phyloP scores from a whole-genome alignment of 1,139 yeast species.

The Diutina rugosa region DNA sequence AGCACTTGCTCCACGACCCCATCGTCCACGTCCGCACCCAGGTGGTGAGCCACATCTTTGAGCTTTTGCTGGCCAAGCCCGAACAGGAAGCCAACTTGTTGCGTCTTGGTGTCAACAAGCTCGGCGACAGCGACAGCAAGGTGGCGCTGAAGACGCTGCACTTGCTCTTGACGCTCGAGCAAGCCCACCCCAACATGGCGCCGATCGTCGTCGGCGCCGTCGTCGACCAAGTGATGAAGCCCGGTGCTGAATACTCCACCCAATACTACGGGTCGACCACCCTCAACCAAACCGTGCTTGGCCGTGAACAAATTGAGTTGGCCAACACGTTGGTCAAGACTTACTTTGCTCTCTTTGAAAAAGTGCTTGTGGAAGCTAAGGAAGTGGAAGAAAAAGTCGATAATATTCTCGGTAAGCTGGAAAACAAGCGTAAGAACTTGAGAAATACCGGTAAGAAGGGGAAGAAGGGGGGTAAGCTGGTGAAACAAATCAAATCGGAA shows the following conservation, averaged over 20 bases:
- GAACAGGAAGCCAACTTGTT: slow-evolving; percentile 93
- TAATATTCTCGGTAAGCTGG: slow-evolving; percentile 25
- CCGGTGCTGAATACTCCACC: slow-evolving; percentile 72
- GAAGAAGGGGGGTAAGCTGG: slow-evolving; percentile 73
- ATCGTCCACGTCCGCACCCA: slow-evolving; percentile 79
- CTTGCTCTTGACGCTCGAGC: slow-evolving; percentile 67
- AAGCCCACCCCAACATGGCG: slow-evolving; percentile 95
- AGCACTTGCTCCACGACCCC: slow-evolving; percentile 77
- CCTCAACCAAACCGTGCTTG: slow-evolving; percentile 82
- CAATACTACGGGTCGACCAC: slow-evolving; percentile 82
- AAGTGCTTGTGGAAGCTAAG: slow-evolving; percentile 61
- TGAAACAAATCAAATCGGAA: slow-evolving; percentile 53
- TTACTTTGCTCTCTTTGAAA: slow-evolving; percentile 78
- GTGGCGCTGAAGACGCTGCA: slow-evolving; percentile 85
- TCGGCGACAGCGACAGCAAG: slow-evolving; percentile 86
- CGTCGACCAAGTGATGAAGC: slow-evolving; percentile 67
- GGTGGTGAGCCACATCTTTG: slow-evolving; percentile 65
- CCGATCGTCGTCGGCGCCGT: slow-evolving; percentile 65
- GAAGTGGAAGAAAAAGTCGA: slow-evolving; percentile 24
- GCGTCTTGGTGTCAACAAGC: slow-evolving; percentile 80
- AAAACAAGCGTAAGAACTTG: slow-evolving; percentile 40
- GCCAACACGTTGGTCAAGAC: slow-evolving; percentile 78
- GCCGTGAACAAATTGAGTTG: slow-evolving; percentile 58
- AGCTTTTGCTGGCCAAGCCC: slow-evolving; percentile 72
- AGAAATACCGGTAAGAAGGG: slow-evolving; percentile 38